Evolutionary conservation across 768 basidiomycete genomes (phyloP).

Genomic region (Serendipita sp.): DNA sequence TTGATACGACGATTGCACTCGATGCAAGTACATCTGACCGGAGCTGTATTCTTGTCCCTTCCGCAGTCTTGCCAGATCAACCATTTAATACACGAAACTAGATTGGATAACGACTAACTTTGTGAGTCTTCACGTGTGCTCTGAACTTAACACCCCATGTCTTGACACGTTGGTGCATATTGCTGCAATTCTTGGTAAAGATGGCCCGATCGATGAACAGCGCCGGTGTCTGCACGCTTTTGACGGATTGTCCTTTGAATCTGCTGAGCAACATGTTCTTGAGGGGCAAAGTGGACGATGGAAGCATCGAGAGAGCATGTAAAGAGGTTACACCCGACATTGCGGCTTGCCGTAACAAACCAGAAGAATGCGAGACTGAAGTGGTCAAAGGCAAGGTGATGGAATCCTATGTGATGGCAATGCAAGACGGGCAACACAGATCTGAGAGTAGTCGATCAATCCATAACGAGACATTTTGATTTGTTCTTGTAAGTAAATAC

Average conservation of each 20-base stretch:
- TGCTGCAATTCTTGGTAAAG: conserved; percentile 58
- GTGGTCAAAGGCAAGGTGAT: too few relatives aligned
- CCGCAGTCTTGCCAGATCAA: conserved; percentile 38
- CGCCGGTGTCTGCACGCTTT: conserved; percentile 56
- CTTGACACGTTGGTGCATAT: conserved; percentile 51
- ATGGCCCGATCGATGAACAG: conserved; percentile 57
- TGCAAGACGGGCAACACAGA: too few relatives aligned
- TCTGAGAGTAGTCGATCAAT: too few relatives aligned
- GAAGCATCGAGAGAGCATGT: too few relatives aligned
- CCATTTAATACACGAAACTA: too few relatives aligned
- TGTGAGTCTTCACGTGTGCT: conserved; percentile 76
- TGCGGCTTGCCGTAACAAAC: too few relatives aligned
- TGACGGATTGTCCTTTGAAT: conserved; percentile 43
- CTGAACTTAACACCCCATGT: conserved; percentile 58
- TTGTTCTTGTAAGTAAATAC: too few relatives aligned
- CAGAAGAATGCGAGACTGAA: too few relatives aligned
- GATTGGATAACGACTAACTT: conserved; percentile 27
- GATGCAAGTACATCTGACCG: conserved; percentile 36
- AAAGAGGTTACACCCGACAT: too few relatives aligned
- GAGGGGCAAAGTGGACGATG: neutral
- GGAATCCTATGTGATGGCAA: too few relatives aligned
- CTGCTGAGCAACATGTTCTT: conserved; percentile 21
- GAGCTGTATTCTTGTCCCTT: conserved; percentile 60
- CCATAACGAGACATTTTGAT: too few relatives aligned
- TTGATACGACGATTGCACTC: conserved; percentile 61